Percentiles rank a stretch among this genome's conserved stretches.
These are phyloP conservation scores for Echinosophora koreensis DNA, from an alignment of 306 rosid genomes.

Conservation along the genomic window DNA sequence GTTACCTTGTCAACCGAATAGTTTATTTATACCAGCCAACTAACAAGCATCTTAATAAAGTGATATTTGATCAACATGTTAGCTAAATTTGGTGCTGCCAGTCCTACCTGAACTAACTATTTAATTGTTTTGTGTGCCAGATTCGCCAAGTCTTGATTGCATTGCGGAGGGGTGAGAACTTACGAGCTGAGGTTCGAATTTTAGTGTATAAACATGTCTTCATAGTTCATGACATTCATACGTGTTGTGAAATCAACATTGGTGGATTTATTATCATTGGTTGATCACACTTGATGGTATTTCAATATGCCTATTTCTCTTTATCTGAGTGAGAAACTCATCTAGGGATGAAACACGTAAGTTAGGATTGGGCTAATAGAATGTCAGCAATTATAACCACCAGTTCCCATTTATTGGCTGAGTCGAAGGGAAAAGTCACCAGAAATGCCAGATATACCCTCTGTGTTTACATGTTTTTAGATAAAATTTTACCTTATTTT, in stretches of 20 bases:
- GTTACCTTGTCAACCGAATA: conserved; percentile 18
- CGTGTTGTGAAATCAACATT: conserved; percentile 40
- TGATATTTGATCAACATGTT: conserved; percentile 18
- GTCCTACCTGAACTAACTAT: conserved; percentile 41
- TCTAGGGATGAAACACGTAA: neutral
- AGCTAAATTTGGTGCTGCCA: conserved; percentile 40
- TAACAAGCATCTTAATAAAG: conserved; percentile 13
- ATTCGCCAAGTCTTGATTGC: conserved; percentile 92
- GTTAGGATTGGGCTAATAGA: conserved; percentile 7
- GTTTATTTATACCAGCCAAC: conserved; percentile 30
- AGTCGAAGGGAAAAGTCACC: conserved; percentile 19
- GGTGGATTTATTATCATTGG: conserved; percentile 18
- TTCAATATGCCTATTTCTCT: conserved; percentile 5
- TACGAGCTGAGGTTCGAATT: conserved; percentile 83
- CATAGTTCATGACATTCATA: conserved; percentile 29
- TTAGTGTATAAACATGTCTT: conserved; percentile 35
- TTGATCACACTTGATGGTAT: conserved; percentile 37
- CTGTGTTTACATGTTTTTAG: neutral
- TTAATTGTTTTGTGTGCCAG: conserved; percentile 58
- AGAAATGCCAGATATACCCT: conserved; percentile 18
- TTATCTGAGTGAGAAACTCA: conserved; percentile 28
- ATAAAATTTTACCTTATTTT: neutral
- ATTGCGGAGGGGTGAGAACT: conserved; percentile 90
- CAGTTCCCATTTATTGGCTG: conserved; percentile 15
- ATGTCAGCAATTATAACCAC: conserved; percentile 5